Evolutionary conservation across 805 yeast species (phyloP).

Genomic region (Starmerella apis): DNA sequence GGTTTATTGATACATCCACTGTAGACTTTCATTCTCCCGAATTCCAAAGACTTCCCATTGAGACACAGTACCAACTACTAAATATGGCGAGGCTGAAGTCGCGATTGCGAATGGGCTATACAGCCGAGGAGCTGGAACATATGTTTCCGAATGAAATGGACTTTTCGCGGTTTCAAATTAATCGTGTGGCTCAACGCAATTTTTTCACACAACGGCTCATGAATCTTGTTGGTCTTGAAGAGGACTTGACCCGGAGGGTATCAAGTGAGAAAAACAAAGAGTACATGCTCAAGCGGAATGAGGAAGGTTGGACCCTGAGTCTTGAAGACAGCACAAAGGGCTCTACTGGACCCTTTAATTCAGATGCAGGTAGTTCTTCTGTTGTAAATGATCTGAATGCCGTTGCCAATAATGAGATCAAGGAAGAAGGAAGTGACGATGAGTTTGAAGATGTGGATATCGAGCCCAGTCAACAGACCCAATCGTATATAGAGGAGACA

Average conservation of each 20-base stretch:
- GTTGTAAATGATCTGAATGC: not conserved
- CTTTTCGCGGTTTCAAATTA: constrained; percentile 84
- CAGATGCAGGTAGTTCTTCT: not conserved
- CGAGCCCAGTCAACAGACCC: constrained; percentile 16
- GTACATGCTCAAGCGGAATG: constrained; percentile 63
- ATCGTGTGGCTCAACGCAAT: constrained; percentile 85
- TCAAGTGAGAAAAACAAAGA: constrained; percentile 74
- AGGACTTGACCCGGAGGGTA: constrained; percentile 43
- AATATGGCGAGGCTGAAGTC: constrained; percentile 76
- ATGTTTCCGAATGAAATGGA: constrained; percentile 80
- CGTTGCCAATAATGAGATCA: not conserved
- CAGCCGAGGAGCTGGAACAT: constrained; percentile 74
- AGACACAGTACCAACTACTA: constrained; percentile 78
- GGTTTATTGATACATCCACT: constrained; percentile 34
- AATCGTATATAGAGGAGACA: not conserved
- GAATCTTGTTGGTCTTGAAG: constrained; percentile 71
- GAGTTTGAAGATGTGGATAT: constrained; percentile 66
- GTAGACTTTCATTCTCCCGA: constrained; percentile 78
- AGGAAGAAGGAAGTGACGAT: constrained; percentile 23
- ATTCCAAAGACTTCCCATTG: constrained; percentile 63
- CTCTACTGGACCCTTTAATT: not conserved
- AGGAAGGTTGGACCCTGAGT: constrained; percentile 75
- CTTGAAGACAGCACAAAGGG: constrained; percentile 39
- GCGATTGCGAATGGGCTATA: constrained; percentile 87
- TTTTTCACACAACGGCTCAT: constrained; percentile 78